phyloP scores from a whole-genome alignment of 805 yeast genomes.

The Ogataea methylovora region DNA sequence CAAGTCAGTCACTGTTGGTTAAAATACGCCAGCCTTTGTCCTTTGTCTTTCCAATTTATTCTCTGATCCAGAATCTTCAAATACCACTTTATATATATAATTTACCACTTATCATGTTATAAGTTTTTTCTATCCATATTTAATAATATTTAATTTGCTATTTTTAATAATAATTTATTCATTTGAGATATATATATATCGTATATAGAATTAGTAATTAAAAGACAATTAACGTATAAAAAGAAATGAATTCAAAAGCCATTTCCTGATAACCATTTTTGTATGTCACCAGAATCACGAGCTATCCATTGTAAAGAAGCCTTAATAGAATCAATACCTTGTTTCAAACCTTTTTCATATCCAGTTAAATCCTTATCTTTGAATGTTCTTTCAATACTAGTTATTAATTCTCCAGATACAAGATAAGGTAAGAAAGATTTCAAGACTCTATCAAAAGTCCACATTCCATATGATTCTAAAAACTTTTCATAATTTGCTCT shows the following conservation, averaged over 20 bases:
- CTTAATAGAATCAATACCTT: conserved; percentile 47
- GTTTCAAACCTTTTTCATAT: conserved; percentile 49
- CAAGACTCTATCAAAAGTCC: conserved; percentile 28
- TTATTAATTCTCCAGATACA: conserved; percentile 26
- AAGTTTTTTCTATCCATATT: too few relatives aligned
- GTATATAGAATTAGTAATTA: too few relatives aligned
- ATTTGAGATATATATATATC: too few relatives aligned
- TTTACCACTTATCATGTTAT: too few relatives aligned
- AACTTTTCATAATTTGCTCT: conserved; percentile 38
- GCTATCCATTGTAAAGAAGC: conserved; percentile 44
- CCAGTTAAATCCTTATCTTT: conserved; percentile 39
- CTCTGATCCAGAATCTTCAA: too few relatives aligned
- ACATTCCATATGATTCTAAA: conserved; percentile 29
- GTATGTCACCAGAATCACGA: conserved; percentile 35
- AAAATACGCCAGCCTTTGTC: conserved; percentile 14
- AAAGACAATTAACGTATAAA: too few relatives aligned
- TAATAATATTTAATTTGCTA: too few relatives aligned
- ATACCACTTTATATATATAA: too few relatives aligned
- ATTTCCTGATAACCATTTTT: conserved; percentile 30
- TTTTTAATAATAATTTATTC: too few relatives aligned
- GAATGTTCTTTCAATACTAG: conserved; percentile 37
- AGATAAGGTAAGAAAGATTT: conserved; percentile 26
- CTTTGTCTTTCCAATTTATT: too few relatives aligned
- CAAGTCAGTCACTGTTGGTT: conserved; percentile 96
- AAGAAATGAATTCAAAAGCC: conserved; percentile 7